Percentiles rank a stretch among this genome's conserved stretches.
These are phyloP conservation scores for Cercospora zeae-maydis DNA, from an alignment of 2,329 filamentous ascomycete species.

Conservation along the genomic window DNA sequence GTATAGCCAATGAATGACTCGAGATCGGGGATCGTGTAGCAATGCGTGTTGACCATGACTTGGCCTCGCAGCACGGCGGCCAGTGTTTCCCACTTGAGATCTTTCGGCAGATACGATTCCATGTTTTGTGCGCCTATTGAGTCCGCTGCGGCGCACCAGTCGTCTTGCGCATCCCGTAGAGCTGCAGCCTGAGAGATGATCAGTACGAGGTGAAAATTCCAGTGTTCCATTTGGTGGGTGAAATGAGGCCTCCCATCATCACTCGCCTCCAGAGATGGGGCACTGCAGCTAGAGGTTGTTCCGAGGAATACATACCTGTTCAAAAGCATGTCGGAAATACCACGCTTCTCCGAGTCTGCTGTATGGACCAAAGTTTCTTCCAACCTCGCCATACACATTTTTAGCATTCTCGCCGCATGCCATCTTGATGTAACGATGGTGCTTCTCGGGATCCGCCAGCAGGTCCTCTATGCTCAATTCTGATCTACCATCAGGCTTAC, in stretches of 20 bases:
- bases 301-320: neutral
- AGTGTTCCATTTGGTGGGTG: neutral
- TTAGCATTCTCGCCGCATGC: slow-evolving; percentile 68
- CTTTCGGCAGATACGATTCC: slow-evolving; percentile 58
- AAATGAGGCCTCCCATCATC: neutral
- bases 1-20: slow-evolving; percentile 67
- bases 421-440: slow-evolving; percentile 73
- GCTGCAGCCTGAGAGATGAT: slow-evolving; percentile 51
- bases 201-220: slow-evolving; percentile 39
- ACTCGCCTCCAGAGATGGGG: slow-evolving; percentile 48
- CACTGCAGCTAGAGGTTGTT: slow-evolving; percentile 50
- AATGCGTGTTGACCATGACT: slow-evolving; percentile 67
- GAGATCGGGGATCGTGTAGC: slow-evolving; percentile 65
- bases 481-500: slow-evolving; percentile 55
- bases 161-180: slow-evolving; percentile 59
- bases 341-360: slow-evolving; percentile 67
- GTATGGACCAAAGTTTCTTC: slow-evolving; percentile 52
- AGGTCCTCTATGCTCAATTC: slow-evolving; percentile 63
- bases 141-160: slow-evolving; percentile 62
- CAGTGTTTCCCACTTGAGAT: slow-evolving; percentile 62
- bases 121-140: slow-evolving; percentile 50
- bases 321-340: slow-evolving; percentile 24
- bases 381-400: slow-evolving; percentile 55
- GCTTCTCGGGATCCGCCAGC: slow-evolving; percentile 62
- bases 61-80: slow-evolving; percentile 63